Evolutionary conservation across 2,329 filamentous ascomycete genomes (phyloP).

Genomic region (Aureobasidium sp.): DNA sequence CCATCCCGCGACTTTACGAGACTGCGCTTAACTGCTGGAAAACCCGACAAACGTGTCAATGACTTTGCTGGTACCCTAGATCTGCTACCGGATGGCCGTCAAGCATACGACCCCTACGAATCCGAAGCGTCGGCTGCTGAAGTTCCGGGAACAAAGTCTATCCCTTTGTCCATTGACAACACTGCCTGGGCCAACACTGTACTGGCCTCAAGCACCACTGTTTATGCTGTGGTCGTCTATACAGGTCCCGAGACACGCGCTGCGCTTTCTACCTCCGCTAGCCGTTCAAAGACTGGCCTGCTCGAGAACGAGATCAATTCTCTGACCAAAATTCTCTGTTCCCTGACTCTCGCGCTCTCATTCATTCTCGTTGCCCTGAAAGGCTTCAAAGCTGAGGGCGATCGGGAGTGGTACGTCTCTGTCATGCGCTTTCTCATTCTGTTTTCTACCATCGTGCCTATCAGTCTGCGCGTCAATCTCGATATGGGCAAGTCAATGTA

Average conservation of each 20-base stretch:
- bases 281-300: constrained; percentile 87
- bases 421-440: constrained; percentile 97
- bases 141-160: constrained; percentile 37
- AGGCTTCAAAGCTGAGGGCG: constrained; percentile 62
- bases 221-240: constrained; percentile 85
- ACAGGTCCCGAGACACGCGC: constrained; percentile 92
- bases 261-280: constrained; percentile 83
- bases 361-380: constrained; percentile 82
- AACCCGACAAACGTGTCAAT: constrained; percentile 89
- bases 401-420: constrained; percentile 81
- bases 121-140: constrained; percentile 13
- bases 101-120: constrained; percentile 40
- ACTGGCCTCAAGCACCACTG: constrained; percentile 83
- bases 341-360: constrained; percentile 77
- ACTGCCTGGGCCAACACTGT: constrained; percentile 99
- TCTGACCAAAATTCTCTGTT: constrained; percentile 89
- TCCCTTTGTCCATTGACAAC: constrained; percentile 85
- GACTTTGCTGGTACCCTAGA: constrained; percentile 89
- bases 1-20: constrained; percentile 61
- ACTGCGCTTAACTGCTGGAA: constrained; percentile 69
- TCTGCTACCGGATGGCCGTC: constrained; percentile 50
- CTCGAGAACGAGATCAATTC: constrained; percentile 96
- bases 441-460: constrained; percentile 98
- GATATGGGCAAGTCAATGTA: constrained; percentile 97
- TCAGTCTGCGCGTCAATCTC: constrained; percentile 90